Evolutionary conservation across 768 basidiomycete species (phyloP).

Genomic region (Russula emetica): DNA sequence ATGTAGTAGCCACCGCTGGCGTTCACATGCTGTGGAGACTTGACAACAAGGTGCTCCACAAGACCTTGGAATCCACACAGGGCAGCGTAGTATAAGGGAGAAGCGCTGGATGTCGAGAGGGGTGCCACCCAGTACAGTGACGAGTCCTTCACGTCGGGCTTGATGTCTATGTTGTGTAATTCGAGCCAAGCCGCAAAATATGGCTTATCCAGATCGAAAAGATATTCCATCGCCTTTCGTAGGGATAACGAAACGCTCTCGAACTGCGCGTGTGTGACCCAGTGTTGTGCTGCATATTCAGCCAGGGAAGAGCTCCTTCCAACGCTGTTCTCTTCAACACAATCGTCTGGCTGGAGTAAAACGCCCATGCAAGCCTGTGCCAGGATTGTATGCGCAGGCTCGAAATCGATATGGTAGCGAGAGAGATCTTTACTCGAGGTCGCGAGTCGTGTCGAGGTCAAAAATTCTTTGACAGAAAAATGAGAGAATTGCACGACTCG

Average conservation of each 20-base stretch:
- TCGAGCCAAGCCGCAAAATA: background rate
- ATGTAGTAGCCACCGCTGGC: background rate
- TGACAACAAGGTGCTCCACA: background rate
- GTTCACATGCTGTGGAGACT: background rate
- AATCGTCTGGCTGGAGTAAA: background rate
- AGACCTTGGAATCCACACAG: background rate
- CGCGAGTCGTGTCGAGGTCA: background rate
- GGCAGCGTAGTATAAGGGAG: background rate
- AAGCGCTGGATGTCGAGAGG: background rate
- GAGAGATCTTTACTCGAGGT: background rate
- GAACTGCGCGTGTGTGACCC: background rate
- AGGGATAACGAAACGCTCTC: background rate
- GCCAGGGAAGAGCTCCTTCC: background rate
- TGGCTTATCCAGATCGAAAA: background rate
- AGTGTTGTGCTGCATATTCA: background rate
- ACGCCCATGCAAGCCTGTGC: background rate
- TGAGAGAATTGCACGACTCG: slow-evolving; percentile 10
- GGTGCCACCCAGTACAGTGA: background rate
- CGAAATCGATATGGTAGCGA: background rate
- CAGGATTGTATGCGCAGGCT: background rate
- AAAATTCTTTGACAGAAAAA: slow-evolving; percentile 6
- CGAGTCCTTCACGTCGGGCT: background rate
- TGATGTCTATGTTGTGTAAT: background rate
- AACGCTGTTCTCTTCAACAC: too few relatives aligned
- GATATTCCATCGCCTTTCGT: background rate